These are phyloP conservation scores for Populus deltoides DNA, from an alignment of 345 rosid genomes.

Conservation along the genomic window DNA sequence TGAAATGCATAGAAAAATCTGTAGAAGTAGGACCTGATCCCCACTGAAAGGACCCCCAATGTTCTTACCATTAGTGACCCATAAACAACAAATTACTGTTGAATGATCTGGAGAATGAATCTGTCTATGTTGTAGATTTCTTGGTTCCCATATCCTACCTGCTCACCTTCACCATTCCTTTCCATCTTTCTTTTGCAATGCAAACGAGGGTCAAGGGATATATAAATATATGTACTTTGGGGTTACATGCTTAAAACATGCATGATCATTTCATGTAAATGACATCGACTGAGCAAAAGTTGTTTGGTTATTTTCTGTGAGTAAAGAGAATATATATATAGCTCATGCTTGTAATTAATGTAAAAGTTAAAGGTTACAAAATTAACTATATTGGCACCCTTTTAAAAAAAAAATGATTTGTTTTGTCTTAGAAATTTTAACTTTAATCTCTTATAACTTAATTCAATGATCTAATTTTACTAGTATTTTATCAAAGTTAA, in stretches of 20 bases:
- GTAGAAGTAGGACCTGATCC: background rate
- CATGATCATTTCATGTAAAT: background rate
- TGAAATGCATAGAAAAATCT: background rate
- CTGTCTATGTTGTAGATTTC: background rate
- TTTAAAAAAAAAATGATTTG: too few species aligned
- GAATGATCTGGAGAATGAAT: conserved; percentile 7
- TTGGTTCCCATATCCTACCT: background rate
- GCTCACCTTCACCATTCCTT: background rate
- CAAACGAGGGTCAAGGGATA: background rate
- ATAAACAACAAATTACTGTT: background rate
- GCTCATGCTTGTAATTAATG: too few species aligned
- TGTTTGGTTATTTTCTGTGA: background rate
- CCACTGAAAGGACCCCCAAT: conserved; percentile 10
- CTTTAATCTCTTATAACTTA: too few species aligned
- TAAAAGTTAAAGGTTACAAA: too few species aligned
- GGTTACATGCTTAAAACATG: background rate
- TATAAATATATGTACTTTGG: background rate
- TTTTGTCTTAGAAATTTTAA: too few species aligned
- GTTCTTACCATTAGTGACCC: conserved; percentile 4
- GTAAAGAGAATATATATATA: too few species aligned
- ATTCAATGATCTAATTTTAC: too few species aligned
- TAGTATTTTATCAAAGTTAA: too few species aligned
- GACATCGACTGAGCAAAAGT: background rate
- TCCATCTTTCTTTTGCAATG: background rate
- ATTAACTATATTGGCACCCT: too few species aligned